Evolutionary conservation across 2,329 filamentous ascomycete genomes (phyloP).

Genomic region (Verticillium longisporum): DNA sequence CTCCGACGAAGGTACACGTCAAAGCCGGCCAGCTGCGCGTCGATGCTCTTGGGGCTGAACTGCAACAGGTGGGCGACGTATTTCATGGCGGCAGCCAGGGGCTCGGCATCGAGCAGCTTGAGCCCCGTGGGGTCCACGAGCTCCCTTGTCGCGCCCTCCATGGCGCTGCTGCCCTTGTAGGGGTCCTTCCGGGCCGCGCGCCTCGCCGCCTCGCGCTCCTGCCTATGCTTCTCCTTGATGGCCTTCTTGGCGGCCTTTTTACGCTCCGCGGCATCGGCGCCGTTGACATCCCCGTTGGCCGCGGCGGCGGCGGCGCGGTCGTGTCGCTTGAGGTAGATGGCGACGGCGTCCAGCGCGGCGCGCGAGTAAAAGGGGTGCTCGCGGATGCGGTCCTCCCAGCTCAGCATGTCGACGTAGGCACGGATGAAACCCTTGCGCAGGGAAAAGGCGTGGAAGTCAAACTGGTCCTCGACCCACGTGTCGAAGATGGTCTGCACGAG

Average conservation of each 20-base stretch:
- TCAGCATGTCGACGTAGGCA: constrained; percentile 91
- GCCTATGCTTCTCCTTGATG: constrained; percentile 59
- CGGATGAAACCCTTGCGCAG: constrained; percentile 93
- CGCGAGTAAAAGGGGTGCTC: constrained; percentile 91
- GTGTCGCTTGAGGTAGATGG: constrained; percentile 71
- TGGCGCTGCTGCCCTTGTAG: constrained; percentile 59
- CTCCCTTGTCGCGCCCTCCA: constrained; percentile 68
- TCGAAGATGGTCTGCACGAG: constrained; percentile 90
- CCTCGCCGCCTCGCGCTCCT: constrained; percentile 73
- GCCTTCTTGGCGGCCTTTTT: constrained; percentile 91
- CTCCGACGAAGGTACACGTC: constrained; percentile 81
- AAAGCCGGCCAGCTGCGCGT: constrained; percentile 79
- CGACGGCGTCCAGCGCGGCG: constrained; percentile 73
- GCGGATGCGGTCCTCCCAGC: constrained; percentile 87
- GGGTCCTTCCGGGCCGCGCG: constrained; percentile 75
- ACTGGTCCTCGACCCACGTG: constrained; percentile 96
- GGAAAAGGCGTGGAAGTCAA: constrained; percentile 97
- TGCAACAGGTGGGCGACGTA: constrained; percentile 78
- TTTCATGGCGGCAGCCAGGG: constrained; percentile 80
- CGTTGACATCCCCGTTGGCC: constrained; percentile 46
- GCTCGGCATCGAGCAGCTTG: constrained; percentile 76
- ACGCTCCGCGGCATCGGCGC: constrained; percentile 58
- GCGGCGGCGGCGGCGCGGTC: constrained; percentile 64
- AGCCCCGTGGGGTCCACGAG: constrained; percentile 82
- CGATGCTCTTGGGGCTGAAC: constrained; percentile 71